Evolutionary conservation across 345 rosid genomes (phyloP).

Genomic region (Conringia planisiliqua): DNA sequence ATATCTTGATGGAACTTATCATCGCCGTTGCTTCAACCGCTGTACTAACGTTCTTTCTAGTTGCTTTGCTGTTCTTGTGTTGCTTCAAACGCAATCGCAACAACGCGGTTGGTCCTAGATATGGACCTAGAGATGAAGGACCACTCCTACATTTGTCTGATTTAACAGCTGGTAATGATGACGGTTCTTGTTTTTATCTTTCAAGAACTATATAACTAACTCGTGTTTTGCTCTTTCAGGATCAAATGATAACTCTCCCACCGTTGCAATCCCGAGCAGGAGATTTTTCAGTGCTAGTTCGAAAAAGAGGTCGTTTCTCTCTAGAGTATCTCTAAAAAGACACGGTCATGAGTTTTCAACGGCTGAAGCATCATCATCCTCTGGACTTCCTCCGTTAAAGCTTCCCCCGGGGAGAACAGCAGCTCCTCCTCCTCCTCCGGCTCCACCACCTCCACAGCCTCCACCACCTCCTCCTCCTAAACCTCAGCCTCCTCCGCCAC

Average conservation of each 20-base stretch:
- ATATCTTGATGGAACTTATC: slow-evolving; percentile 29
- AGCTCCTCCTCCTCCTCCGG: slow-evolving; percentile 34
- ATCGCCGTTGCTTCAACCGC: slow-evolving; percentile 63
- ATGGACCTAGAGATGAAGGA: slow-evolving; percentile 55
- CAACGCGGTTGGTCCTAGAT: slow-evolving; percentile 34
- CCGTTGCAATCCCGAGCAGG: slow-evolving; percentile 35
- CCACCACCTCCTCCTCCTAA: slow-evolving; percentile 47
- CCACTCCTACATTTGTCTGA: slow-evolving; percentile 63
- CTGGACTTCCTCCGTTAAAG: slow-evolving; percentile 35
- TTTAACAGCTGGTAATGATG: slow-evolving; percentile 50
- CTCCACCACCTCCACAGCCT: slow-evolving; percentile 31
- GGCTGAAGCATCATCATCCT: slow-evolving; percentile 25
- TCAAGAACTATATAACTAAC: not conserved
- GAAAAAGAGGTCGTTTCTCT: slow-evolving; percentile 27
- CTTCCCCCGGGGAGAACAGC: slow-evolving; percentile 59
- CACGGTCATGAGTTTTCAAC: slow-evolving; percentile 27
- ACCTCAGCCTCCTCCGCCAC: slow-evolving; percentile 64
- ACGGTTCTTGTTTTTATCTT: not conserved
- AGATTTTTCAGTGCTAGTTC: slow-evolving; percentile 22
- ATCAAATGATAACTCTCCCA: slow-evolving; percentile 50
- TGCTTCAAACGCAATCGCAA: slow-evolving; percentile 35
- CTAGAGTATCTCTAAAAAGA: slow-evolving; percentile 30
- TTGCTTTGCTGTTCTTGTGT: slow-evolving; percentile 54
- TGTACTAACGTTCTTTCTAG: slow-evolving; percentile 46
- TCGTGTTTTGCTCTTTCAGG: slow-evolving; percentile 39